Evolutionary conservation across 306 rosid species (phyloP), one percentile per base, ranked within the genome.

Genomic region (Pyrus communis): DNA sequence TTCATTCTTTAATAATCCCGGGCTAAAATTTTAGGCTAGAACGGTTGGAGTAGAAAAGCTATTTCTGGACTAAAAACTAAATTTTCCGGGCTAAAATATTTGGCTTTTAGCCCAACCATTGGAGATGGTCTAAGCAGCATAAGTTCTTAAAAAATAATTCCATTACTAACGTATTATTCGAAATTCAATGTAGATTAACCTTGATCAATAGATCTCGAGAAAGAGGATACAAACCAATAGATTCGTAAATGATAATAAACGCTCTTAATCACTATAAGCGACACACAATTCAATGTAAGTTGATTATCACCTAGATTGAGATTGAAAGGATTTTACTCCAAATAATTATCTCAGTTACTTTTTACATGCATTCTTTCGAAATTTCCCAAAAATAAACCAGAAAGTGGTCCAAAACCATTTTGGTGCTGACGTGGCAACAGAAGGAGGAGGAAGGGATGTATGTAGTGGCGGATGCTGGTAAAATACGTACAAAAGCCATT

Each of bases 401-500:
- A 43, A 62, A 27, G 62, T 46, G 55, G 55, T 58, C 77, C 38
- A 63, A 73, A 73, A 71, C 46, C 80, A 13, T 7, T 11, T 58
- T 57, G 75, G 46, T 46, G 72, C 4, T 45, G 35, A 43, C 33
- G 74, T 58, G 83, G 18, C 23, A 65, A 28, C 12, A 43, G 40
- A 2, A 67, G 55, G 63, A 62, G 30, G 27, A 55, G 67, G 23
- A 25, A 33, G 17, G 54, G 67, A 60, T 61, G 80, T 45, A 49
- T 23, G 15, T 6, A 58, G 75, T 19, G 8, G 65, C 59, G 38
- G 55, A 75, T 75, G 80, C 22, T 28, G 64, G 62, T 38, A 54
- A 46, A 79, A 75, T 78, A 58, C 76, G 75, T 78, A 77, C 71
- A 51, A 69, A 64, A 22, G 72, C 52, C 40, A 69, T 80, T 87